phyloP scores from a whole-genome alignment of 1,284 basidiomycete genomes.

The Cryptococcus floricola region DNA sequence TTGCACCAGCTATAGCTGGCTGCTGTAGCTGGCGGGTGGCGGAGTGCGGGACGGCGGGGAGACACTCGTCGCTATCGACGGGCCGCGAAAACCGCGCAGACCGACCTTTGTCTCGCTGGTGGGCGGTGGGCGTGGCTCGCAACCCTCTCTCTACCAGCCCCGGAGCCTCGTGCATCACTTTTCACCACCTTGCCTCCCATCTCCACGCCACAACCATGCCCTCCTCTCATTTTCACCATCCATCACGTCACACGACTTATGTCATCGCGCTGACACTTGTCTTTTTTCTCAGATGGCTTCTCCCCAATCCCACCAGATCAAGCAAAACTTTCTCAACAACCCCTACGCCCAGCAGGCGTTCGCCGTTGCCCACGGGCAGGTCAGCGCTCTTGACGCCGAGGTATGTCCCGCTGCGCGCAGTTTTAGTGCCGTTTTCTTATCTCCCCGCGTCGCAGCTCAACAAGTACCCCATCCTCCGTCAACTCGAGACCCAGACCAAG shows the following conservation, averaged over 20 bases:
- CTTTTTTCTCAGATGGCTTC: slow-evolving; percentile 36
- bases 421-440: neutral
- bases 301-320: slow-evolving; percentile 45
- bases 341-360: slow-evolving; percentile 75
- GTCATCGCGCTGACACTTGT: neutral
- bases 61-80: too few species aligned
- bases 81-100: too few species aligned
- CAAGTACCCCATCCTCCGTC: slow-evolving; percentile 81
- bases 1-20: too few species aligned
- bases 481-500: slow-evolving; percentile 82
- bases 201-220: neutral
- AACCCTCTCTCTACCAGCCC: neutral
- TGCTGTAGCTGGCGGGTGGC: too few species aligned
- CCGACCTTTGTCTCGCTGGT: neutral
- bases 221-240: neutral
- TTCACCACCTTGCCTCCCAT: neutral
- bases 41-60: neutral
- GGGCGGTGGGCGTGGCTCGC: neutral
- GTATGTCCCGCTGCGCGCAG: slow-evolving; percentile 52
- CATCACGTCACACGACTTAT: neutral
- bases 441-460: slow-evolving; percentile 58
- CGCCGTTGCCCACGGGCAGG: slow-evolving; percentile 69
- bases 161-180: neutral
- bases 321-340: slow-evolving; percentile 63
- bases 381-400: slow-evolving; percentile 89